Evolutionary conservation across 1,284 basidiomycete genomes (phyloP).

Genomic region (Rhodotorula sp.): DNA sequence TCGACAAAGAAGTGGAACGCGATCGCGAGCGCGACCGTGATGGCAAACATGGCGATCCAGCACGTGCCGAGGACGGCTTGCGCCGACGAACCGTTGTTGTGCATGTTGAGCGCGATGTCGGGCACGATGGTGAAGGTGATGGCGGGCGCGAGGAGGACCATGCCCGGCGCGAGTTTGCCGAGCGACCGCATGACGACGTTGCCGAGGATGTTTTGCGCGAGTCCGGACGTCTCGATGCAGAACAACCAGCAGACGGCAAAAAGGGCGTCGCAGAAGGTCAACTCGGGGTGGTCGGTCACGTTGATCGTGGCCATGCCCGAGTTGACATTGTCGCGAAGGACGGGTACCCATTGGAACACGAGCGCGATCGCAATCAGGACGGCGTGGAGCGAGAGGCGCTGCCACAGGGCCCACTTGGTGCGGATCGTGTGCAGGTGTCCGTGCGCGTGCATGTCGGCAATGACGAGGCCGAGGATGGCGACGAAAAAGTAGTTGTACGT

Average conservation of each 20-base stretch:
- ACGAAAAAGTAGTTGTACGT: constrained; percentile 47
- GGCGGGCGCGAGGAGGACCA: constrained; percentile 46
- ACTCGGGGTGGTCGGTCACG: constrained; percentile 44
- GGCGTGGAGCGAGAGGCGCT: constrained; percentile 42
- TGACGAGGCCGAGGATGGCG: constrained; percentile 43
- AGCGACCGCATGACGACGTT: constrained; percentile 46
- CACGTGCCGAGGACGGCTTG: constrained; percentile 43
- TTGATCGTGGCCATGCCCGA: constrained; percentile 44
- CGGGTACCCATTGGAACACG: constrained; percentile 44
- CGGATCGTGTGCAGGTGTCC: constrained; percentile 46
- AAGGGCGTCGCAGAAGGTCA: constrained; percentile 46
- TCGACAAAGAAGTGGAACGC: constrained; percentile 47
- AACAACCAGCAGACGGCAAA: constrained; percentile 45
- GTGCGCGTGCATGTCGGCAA: constrained; percentile 48
- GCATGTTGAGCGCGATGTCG: constrained; percentile 43
- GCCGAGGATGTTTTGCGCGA: constrained; percentile 45
- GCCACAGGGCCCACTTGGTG: constrained; percentile 42
- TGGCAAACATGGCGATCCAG: constrained; percentile 45
- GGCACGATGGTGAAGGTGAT: constrained; percentile 47
- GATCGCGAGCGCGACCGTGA: constrained; percentile 42
- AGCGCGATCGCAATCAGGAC: constrained; percentile 43
- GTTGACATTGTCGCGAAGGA: constrained; percentile 47
- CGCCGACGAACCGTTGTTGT: constrained; percentile 41
- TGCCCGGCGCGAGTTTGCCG: constrained; percentile 45
- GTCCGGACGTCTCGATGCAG: constrained; percentile 46